These are phyloP conservation scores for Oryza glaberrima DNA, from an alignment of 176 grass and related monocot genomes.

Conservation along the genomic window DNA sequence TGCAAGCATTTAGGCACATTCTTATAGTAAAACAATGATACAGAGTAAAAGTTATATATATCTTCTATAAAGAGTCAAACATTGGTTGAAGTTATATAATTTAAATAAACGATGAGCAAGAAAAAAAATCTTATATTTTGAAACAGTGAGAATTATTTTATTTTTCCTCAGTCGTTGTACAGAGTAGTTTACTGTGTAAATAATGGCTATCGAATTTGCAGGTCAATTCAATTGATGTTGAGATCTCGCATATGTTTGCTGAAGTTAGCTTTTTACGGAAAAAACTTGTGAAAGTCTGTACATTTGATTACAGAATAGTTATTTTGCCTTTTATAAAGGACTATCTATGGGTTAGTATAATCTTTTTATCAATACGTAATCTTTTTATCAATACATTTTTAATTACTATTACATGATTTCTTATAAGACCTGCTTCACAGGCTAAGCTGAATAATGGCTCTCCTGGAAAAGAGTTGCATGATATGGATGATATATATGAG, in stretches of 20 bases:
- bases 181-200: no score
- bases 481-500: not conserved
- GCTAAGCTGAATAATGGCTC: constrained; percentile 14
- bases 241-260: constrained; percentile 3
- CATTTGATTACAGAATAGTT: constrained; percentile 11
- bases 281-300: constrained; percentile 9
- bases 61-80: no score
- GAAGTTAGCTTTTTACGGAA: constrained; percentile 13
- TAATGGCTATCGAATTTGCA: not conserved
- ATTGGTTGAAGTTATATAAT: no score
- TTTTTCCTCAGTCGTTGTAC: no score
- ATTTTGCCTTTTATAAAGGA: constrained; percentile 27
- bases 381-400: not conserved
- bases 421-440: not conserved
- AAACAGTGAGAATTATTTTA: no score
- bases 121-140: no score
- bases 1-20: no score
- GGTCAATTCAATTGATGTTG: not conserved
- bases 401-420: not conserved
- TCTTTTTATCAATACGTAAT: not conserved
- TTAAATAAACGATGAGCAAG: no score
- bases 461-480: constrained; percentile 6
- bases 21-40: no score
- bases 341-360: constrained; percentile 28
- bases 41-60: no score